Base-by-base conservation (phyloP, 306 rosid genomes). In the Ochetophila trinervis region DNA sequence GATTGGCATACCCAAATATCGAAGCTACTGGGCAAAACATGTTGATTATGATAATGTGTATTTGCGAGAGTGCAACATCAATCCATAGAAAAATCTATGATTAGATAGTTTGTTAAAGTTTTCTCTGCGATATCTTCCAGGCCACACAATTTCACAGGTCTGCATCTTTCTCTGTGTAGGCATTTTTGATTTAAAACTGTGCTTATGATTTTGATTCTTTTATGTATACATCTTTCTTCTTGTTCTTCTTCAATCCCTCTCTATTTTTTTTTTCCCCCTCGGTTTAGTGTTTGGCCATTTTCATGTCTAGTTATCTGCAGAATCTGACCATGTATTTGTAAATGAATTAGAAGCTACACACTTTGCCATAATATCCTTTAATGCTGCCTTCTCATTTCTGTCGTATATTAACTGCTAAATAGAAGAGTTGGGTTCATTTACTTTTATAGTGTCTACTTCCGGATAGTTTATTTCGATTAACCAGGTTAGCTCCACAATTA, bases 21-120 rank as follows among this genome's bases (percentile, higher is more conserved):
- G 95, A 36, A 54, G 64, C 77, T 81, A 85, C 69, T 91, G 97
- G 97, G 49, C 84, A n/a, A 88, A 80, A 57, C 67, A 83, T 71
- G 88, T 88, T 45, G 86, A 88, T 77, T 85, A 83, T n/a, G 73
- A 85, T 51, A 86, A 87, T 18, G 51, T 42, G 56, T 91, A 83
- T 83, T 57, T 91, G 84, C 77, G 95, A 78, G 88, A 91, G 67
- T 91, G 97, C 88, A 91, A 91, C 73, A 85, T 91, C 77, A 91
- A 80, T 71, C 97, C 88, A 55, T 91, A 83, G 85, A 49, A 47
- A 36, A 67, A 57, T 53, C 56, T 21, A 66, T 49, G 17, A n/a
- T 57, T 18, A 19, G 15, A 63, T 19, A 8, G 70, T 32, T 65
- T 36, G 54, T 66, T 17, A 57, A 68, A 66, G 68, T 74, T 76